These are phyloP conservation scores for Dacryopinax primogenitus DNA, from an alignment of 768 basidiomycete species.

Conservation along the genomic window DNA sequence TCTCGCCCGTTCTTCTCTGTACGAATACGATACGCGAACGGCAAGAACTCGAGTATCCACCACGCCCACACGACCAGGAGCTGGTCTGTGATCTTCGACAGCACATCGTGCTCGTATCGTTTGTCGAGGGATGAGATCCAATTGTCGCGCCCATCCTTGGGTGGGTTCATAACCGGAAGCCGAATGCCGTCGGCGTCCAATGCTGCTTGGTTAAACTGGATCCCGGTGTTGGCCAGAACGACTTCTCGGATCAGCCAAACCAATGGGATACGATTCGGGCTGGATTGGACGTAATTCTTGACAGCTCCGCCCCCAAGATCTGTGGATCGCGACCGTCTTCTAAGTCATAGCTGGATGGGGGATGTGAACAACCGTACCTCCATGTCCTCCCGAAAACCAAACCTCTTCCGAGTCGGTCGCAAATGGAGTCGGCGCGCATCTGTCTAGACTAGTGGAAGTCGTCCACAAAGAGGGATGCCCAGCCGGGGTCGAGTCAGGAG, in stretches of 20 bases:
- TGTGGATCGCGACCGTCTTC: constrained; percentile 25
- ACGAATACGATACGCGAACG: constrained; percentile 19
- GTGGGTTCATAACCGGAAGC: neutral
- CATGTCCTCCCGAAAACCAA: constrained; percentile 67
- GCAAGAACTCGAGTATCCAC: constrained; percentile 65
- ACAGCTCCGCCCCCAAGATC: constrained; percentile 61
- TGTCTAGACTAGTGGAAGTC: too few species aligned
- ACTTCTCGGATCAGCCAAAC: constrained; percentile 66
- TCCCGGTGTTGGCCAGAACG: constrained; percentile 39
- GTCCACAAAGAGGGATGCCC: neutral
- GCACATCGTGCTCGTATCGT: constrained; percentile 24
- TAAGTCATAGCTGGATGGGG: neutral
- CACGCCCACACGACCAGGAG: constrained; percentile 37
- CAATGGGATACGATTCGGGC: constrained; percentile 48
- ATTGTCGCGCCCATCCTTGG: constrained; percentile 8
- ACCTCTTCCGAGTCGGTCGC: constrained; percentile 60
- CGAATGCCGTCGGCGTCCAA: constrained; percentile 15
- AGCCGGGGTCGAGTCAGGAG: neutral
- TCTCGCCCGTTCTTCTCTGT: neutral
- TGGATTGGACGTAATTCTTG: constrained; percentile 34
- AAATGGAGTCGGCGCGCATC: too few species aligned
- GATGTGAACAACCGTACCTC: constrained; percentile 38
- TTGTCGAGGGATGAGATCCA: neutral
- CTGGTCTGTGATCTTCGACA: constrained; percentile 44
- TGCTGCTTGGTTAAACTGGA: constrained; percentile 34